Conservation (phyloP, 148 eudicot genomes). For the Nepenthes mirabilis region DNA sequence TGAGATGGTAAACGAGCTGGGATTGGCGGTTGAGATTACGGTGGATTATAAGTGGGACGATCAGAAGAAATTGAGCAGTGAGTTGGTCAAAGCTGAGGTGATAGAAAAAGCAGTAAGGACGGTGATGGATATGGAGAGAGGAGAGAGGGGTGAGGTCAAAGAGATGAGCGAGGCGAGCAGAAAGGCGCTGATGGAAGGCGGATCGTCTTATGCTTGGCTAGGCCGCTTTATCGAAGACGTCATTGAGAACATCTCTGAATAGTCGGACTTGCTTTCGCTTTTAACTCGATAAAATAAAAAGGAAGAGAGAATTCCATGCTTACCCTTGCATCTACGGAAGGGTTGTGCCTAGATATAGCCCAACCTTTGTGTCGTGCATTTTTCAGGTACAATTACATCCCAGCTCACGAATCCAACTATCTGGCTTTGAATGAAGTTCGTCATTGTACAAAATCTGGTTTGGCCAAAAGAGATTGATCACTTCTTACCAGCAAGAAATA, state of each 20-base stretch:
- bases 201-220: neutral
- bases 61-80: neutral
- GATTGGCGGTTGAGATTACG: constrained; percentile 2
- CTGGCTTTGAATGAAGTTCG: too few relatives aligned
- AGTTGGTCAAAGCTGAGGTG: neutral
- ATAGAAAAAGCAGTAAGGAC: constrained; percentile 8
- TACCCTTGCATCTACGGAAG: too few relatives aligned
- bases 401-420: too few relatives aligned
- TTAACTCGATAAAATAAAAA: too few relatives aligned
- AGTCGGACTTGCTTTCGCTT: too few relatives aligned
- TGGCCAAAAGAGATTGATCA: too few relatives aligned
- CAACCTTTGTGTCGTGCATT: too few relatives aligned
- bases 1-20: constrained; percentile 2
- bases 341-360: too few relatives aligned
- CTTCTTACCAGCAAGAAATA: too few relatives aligned
- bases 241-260: neutral
- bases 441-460: too few relatives aligned
- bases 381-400: too few relatives aligned
- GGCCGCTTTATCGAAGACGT: neutral
- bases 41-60: neutral
- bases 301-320: too few relatives aligned
- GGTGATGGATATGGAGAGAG: constrained; percentile 4
- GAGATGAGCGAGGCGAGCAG: constrained; percentile 4
- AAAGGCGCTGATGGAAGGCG: constrained; percentile 2
- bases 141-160: constrained; percentile 2